Evolutionary conservation across 2,329 filamentous ascomycete genomes (phyloP).

Genomic region (Pseudopyrenochaeta lycopersici): DNA sequence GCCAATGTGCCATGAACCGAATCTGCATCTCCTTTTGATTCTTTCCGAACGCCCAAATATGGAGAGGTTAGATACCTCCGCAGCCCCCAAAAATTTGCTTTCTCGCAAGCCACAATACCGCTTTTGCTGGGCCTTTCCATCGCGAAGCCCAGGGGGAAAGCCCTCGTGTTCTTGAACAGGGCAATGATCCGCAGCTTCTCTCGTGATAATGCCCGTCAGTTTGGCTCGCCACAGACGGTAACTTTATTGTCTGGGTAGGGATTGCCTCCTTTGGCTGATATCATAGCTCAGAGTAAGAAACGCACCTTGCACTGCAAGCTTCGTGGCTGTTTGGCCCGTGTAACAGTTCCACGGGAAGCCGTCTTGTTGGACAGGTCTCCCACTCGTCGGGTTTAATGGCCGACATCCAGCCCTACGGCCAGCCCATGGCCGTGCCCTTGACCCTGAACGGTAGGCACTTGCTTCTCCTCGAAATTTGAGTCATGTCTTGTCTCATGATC

Average conservation of each 20-base stretch:
- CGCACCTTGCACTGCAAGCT: slow-evolving; percentile 20
- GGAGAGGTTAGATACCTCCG: slow-evolving; percentile 11
- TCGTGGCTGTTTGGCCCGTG: slow-evolving; percentile 27
- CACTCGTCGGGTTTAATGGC: slow-evolving; percentile 14
- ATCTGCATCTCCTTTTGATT: slow-evolving; percentile 15
- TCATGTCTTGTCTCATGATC: slow-evolving; percentile 6
- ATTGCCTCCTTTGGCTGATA: slow-evolving; percentile 13
- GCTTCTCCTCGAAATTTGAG: slow-evolving; percentile 8
- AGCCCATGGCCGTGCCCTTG: slow-evolving; percentile 14
- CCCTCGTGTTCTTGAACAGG: slow-evolving; percentile 3
- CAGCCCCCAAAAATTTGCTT: slow-evolving; percentile 8
- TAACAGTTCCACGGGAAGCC: slow-evolving; percentile 17
- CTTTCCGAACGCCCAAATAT: slow-evolving; percentile 12
- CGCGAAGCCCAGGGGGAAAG: not conserved
- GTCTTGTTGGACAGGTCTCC: slow-evolving; percentile 14
- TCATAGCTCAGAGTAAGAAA: slow-evolving; percentile 16
- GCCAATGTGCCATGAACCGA: slow-evolving; percentile 6
- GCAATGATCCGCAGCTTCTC: slow-evolving; percentile 10
- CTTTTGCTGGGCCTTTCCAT: slow-evolving; percentile 1
- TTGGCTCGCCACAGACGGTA: slow-evolving; percentile 13
- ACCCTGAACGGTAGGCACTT: slow-evolving; percentile 14
- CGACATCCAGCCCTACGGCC: slow-evolving; percentile 15
- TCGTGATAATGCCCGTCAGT: slow-evolving; percentile 7
- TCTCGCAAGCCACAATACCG: slow-evolving; percentile 11
- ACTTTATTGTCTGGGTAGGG: slow-evolving; percentile 12